Base-by-base conservation (phyloP, 1,284 basidiomycete species). In the Apiotrichum sp. region DNA sequence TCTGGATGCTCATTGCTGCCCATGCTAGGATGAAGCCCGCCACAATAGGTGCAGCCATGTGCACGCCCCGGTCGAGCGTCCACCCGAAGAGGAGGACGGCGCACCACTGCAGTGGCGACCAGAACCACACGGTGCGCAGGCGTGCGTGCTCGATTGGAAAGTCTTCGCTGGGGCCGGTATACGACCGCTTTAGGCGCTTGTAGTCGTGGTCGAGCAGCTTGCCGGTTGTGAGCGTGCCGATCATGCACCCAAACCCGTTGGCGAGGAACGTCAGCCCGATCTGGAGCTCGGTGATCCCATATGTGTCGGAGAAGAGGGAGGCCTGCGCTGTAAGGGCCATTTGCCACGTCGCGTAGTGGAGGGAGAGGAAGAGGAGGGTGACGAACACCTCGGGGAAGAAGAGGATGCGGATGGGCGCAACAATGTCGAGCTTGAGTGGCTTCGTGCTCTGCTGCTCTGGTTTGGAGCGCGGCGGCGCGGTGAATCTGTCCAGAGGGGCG, bases 201-300 rank as follows among this genome's bases (percentile, higher is more conserved):
- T 68, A 72, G 53, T 71, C 68, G 34, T 55, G 53, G 22, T 70
- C 66, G 47, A 68, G 47, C 7, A 66, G 43, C 33, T 61, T 64
- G 6, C 67, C 64, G 32, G 64, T 67, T 11, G 64, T 47, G 46
- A 67, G 70, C 60, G 61, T 65, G 52, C 50, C 61, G 50, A 62
- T 45, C 50, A 65, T 59, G 42, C 62, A 59, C 8, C 74, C 75
- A 33, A 59, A 57, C 3, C 86, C 87, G 54, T 85, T 79, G 0
- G 82, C 78, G 45, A 89, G 75, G 74, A 83, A 89, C 68, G 85
- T 88, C 7, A 89, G 71, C 0, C 87, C 87, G 38, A 85, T 79
- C 10, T 82, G 79, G 1, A 83, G 84, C 61, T 86, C 80, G 52
- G 72, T 80, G 43, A 88, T 77, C 67, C 77, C 81, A 63, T 88